These are phyloP conservation scores for Eremomyces bilateralis DNA, from an alignment of 495 filamentous ascomycete genomes.

Conservation along the genomic window DNA sequence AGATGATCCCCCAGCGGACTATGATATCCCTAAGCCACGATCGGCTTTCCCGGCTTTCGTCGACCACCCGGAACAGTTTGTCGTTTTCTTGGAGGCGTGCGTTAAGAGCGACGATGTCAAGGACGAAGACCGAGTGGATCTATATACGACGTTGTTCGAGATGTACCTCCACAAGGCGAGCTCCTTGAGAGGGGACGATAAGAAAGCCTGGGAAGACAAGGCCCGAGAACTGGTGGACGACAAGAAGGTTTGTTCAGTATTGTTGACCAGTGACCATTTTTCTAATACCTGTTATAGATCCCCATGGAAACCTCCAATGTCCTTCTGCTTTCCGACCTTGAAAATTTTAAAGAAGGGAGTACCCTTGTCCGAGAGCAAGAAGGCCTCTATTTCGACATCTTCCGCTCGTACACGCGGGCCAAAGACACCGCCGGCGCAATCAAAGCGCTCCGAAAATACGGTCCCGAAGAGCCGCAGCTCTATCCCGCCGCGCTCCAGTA, in stretches of 20 bases:
- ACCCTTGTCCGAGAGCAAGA: slow-evolving; percentile 85
- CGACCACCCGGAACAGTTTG: slow-evolving; percentile 77
- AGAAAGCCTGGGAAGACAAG: slow-evolving; percentile 68
- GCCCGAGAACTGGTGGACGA: slow-evolving; percentile 65
- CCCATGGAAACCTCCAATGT: slow-evolving; percentile 90
- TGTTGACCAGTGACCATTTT: not conserved
- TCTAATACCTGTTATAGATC: slow-evolving; percentile 23
- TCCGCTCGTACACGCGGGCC: slow-evolving; percentile 85
- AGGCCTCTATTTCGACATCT: slow-evolving; percentile 82
- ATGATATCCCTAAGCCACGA: slow-evolving; percentile 56
- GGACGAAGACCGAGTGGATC: slow-evolving; percentile 53
- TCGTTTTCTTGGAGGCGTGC: slow-evolving; percentile 73
- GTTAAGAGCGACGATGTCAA: slow-evolving; percentile 42
- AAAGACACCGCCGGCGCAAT: slow-evolving; percentile 83
- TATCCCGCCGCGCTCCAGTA: slow-evolving; percentile 87
- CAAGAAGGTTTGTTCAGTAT: slow-evolving; percentile 31
- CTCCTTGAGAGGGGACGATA: slow-evolving; percentile 33
- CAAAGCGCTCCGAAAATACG: slow-evolving; percentile 74
- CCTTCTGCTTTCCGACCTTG: slow-evolving; percentile 75
- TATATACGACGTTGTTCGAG: slow-evolving; percentile 91
- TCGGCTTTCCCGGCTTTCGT: slow-evolving; percentile 94
- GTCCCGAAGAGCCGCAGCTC: slow-evolving; percentile 73
- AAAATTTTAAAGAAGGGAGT: slow-evolving; percentile 74
- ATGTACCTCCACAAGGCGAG: slow-evolving; percentile 87
- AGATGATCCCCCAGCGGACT: slow-evolving; percentile 21